Conservation (phyloP, 176 grass and related monocot species). For the Oryza officinalis region DNA sequence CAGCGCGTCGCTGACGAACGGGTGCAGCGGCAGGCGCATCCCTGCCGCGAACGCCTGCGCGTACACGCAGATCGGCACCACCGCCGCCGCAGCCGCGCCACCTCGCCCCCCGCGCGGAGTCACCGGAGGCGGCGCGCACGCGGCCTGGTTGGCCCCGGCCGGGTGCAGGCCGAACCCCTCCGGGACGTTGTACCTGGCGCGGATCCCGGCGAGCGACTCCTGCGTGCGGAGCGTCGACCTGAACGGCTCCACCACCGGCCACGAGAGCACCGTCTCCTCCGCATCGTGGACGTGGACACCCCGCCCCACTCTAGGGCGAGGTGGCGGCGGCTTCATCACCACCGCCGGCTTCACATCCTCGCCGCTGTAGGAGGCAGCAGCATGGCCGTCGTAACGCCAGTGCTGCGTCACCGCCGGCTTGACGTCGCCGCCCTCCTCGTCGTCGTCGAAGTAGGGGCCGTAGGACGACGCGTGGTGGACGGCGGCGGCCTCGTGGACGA, state of each 20-base stretch:
- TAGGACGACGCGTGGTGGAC: background rate
- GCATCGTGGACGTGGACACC: background rate
- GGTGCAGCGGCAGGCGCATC: slow-evolving; percentile 50
- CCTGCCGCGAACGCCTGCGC: slow-evolving; percentile 32
- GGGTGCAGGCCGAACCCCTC: slow-evolving; percentile 44
- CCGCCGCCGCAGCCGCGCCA: background rate
- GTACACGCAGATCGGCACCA: slow-evolving; percentile 41
- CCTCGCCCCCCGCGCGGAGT: background rate
- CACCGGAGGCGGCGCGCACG: slow-evolving; percentile 18
- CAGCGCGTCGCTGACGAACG: slow-evolving; percentile 37
- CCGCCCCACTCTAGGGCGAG: background rate
- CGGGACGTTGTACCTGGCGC: slow-evolving; percentile 36
- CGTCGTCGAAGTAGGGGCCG: slow-evolving; percentile 16
- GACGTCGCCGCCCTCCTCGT: slow-evolving; percentile 30
- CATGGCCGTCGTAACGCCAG: slow-evolving; percentile 7
- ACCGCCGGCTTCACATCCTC: slow-evolving; percentile 17
- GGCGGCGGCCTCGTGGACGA: background rate
- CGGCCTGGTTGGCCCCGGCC: slow-evolving; percentile 6
- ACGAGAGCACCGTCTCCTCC: slow-evolving; percentile 15
- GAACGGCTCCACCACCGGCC: slow-evolving; percentile 42
- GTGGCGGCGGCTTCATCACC: background rate
- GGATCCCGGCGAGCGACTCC: slow-evolving; percentile 30
- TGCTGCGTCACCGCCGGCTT: slow-evolving; percentile 38
- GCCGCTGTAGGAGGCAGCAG: background rate
- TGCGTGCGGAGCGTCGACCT: slow-evolving; percentile 36